Evolutionary conservation across 805 yeast species (phyloP), one percentile per base, ranked within the genome.

Genomic region (Wickerhamomyces bovis): DNA sequence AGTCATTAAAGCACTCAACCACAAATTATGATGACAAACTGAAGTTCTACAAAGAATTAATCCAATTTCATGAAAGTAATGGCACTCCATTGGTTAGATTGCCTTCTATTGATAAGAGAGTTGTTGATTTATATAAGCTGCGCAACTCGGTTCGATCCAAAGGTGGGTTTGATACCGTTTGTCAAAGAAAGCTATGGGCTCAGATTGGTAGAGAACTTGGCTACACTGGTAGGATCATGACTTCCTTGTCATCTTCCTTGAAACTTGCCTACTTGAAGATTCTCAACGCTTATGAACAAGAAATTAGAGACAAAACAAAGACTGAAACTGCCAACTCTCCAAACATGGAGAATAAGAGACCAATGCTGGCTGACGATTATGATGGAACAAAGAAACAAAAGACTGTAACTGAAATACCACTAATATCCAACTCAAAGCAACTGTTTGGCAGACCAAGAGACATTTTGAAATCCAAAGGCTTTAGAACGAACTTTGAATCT

Each of bases 151-250:
- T 87, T 2, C 67, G 73, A 18, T 59, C 76, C 16, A 69, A 84
- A 49, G 94, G 94, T 18, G 95, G 95, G 0, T 81, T 72, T 58
- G 70, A 71, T 11, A 70, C 65, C 11, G 89, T 87, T n/a, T 76
- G 84, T 41, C 63, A 73, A 46, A 75, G 75, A 46, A 84, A 85
- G 56, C 69, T 78, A 41, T 88, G 96, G 96, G 89, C 89, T 1
- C 89, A 85, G 57, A 76, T 88, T 10, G 92, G 92, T 13, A 71
- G 89, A 45, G 95, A 86, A 55, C 66, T 88, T 43, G 95, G 95
- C 0, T 85, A 81, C 60, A 75, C 79, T 28, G 89, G 88, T 2
- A 75, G 80, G 53, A 80, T 81, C 44, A 81, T 83, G 77, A 81
- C 86, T 28, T 81, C 89, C 12, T 62, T 85, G 40, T 80, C 88